Base-by-base conservation (phyloP, 345 rosid species). In the Firmiana major region DNA sequence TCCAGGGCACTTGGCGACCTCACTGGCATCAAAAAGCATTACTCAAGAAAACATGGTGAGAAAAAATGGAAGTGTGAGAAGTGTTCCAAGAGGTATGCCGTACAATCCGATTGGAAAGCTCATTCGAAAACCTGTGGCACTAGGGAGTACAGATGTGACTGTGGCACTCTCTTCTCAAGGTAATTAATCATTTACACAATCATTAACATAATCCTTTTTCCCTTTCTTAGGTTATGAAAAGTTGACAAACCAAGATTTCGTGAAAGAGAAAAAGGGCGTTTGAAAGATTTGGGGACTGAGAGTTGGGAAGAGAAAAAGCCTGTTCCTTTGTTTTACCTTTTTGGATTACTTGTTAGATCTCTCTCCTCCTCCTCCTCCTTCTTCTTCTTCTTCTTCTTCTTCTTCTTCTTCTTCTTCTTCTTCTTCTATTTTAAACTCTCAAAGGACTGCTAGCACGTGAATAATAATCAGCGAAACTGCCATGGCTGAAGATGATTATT, bases 111-210 rank as follows among this genome's bases (percentile, higher is more conserved):
- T 77, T 92, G 95, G 93, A 92, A 92, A 81, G 97, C 97, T 76
- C 97, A 92, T 84, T 90, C 95, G 9, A 92, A 92, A 79, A 91
- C 91, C 63, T 92, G 97, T 75, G 97, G 97, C 70, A 92, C 97
- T 42, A 77, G 91, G 69, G 95, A 92, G 77, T 92, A 92, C 78
- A 79, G 93, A 82, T 92, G 97, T 80, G 95, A 92, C 79, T 92
- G 97, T 80, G 94, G 94, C 78, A 92, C 97, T 73, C 90, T 92
- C 78, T 92, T 92, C 87, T 90, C 97, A 46, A 88, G 97, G 97
- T 92, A 81, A 83, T 66, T 59, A 58, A 55, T 59, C 40, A 38
- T 38, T n/a, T 7, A 40, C 64, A 36, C 40, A 40, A 73, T 73
- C 54, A 74, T 57, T 73, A 10, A 53, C 49, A 54, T 22, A 72